Evolutionary conservation across 148 eudicot genomes (phyloP).

Genomic region (Mesembryanthemum crystallinum): DNA sequence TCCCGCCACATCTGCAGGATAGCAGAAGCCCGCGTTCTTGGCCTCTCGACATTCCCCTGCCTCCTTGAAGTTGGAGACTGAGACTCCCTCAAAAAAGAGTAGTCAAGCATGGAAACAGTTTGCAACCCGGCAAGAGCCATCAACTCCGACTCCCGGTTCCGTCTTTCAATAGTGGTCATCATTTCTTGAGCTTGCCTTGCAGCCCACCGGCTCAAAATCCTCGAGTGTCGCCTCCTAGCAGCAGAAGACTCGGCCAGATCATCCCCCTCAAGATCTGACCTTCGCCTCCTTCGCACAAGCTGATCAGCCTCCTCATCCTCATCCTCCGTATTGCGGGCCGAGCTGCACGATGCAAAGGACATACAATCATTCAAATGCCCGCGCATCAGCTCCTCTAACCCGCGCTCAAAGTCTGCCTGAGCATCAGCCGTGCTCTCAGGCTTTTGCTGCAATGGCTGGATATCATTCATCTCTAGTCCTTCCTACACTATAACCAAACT

Average conservation of each 20-base stretch:
- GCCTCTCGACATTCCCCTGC: conserved; percentile 73
- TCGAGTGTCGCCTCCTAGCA: conserved; percentile 82
- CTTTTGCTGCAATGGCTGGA: conserved; percentile 68
- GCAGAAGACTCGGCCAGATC: conserved; percentile 96
- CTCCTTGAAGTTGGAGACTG: conserved; percentile 73
- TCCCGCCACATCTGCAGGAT: conserved; percentile 98
- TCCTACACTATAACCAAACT: conserved; percentile 3
- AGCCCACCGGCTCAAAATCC: conserved; percentile 89
- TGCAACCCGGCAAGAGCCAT: conserved; percentile 97
- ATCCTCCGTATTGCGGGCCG: conserved; percentile 62
- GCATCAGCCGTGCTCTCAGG: conserved; percentile 58
- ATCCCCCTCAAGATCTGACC: conserved; percentile 91
- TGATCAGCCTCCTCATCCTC: conserved; percentile 80
- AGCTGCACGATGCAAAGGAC: conserved; percentile 83
- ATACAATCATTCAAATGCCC: conserved; percentile 83
- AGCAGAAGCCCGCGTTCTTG: conserved; percentile 67
- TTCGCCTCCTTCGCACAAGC: conserved; percentile 77
- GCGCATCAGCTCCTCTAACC: conserved; percentile 74
- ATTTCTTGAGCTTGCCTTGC: conserved; percentile 94
- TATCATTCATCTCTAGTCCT: conserved; percentile 53
- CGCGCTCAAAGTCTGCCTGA: conserved; percentile 66
- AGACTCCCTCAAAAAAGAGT: conserved; percentile 84
- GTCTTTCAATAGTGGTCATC: conserved; percentile 93
- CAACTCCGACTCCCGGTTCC: conserved; percentile 85
- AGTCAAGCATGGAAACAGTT: conserved; percentile 95